These are phyloP conservation scores for Tylopilus intermedius DNA, from an alignment of 768 basidiomycete genomes.

Conservation along the genomic window DNA sequence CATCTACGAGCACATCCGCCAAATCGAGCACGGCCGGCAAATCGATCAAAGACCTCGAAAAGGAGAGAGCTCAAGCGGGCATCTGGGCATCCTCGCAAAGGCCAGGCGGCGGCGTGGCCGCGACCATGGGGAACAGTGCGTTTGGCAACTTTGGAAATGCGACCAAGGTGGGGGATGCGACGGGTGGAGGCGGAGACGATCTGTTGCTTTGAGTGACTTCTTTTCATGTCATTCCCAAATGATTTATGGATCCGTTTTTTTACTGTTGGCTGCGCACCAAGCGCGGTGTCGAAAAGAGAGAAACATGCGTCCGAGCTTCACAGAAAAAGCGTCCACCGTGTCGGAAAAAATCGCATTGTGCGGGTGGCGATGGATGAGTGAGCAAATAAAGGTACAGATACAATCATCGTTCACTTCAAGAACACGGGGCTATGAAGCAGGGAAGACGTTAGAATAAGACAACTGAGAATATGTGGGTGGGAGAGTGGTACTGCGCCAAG, in stretches of 20 bases:
- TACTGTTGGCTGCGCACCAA: background rate
- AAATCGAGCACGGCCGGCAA: constrained; percentile 47
- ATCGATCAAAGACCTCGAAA: constrained; percentile 85
- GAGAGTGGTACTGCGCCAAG: background rate
- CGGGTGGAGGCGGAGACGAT: constrained; percentile 36
- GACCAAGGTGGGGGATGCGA: constrained; percentile 13
- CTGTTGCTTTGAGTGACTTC: constrained; percentile 33
- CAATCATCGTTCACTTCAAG: constrained; percentile 35
- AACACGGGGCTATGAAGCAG: constrained; percentile 22
- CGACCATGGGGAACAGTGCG: constrained; percentile 12
- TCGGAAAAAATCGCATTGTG: constrained; percentile 20
- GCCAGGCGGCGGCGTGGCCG: constrained; percentile 10
- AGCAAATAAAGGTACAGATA: constrained; percentile 36
- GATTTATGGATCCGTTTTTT: constrained; percentile 3
- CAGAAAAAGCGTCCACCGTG: constrained; percentile 14
- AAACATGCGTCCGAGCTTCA: background rate
- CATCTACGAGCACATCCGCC: constrained; percentile 24
- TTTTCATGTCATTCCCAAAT: background rate
- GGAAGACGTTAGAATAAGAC: constrained; percentile 19
- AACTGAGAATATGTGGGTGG: constrained; percentile 5
- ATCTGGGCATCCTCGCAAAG: constrained; percentile 59
- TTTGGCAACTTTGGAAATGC: constrained; percentile 34
- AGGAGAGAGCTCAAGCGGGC: constrained; percentile 75
- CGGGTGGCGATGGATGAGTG: constrained; percentile 15
- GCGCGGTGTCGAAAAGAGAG: background rate